phyloP scores from a whole-genome alignment of 2,329 filamentous ascomycete genomes.

The Niveomyces coronatus region DNA sequence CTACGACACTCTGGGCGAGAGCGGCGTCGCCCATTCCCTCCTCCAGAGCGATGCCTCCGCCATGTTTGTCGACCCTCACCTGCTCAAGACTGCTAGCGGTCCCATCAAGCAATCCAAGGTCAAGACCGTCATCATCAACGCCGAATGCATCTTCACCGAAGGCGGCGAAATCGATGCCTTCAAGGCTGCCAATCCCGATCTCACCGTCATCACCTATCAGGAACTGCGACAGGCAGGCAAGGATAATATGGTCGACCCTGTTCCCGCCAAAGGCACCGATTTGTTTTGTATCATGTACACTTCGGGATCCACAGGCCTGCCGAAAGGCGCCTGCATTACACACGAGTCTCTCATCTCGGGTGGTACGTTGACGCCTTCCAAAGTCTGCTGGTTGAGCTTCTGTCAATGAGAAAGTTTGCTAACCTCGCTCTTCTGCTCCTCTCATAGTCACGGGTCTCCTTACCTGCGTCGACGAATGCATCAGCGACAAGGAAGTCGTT shows the following conservation, averaged over 20 bases:
- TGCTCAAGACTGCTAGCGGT: conserved; percentile 50
- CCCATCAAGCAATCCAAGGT: conserved; percentile 48
- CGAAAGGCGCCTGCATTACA: conserved; percentile 78
- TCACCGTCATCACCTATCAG: conserved; percentile 43
- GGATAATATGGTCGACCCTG: conserved; percentile 59
- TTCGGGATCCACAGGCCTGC: conserved; percentile 78
- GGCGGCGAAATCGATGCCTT: conserved; percentile 43
- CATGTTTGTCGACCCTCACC: conserved; percentile 80
- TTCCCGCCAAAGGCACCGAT: conserved; percentile 63
- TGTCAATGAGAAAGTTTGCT: too few species aligned
- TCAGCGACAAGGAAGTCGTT: conserved; percentile 68
- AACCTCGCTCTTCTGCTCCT: too few species aligned
- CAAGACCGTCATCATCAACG: conserved; percentile 54
- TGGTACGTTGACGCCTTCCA: conserved; percentile 28
- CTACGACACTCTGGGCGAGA: conserved; percentile 83
- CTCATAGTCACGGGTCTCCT: conserved; percentile 63
- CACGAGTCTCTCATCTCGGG: conserved; percentile 74
- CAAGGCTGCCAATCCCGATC: conserved; percentile 42
- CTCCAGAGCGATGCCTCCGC: conserved; percentile 68
- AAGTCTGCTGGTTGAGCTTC: too few species aligned
- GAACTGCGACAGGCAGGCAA: conserved; percentile 49
- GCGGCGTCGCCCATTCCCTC: conserved; percentile 77
- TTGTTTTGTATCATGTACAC: conserved; percentile 81
- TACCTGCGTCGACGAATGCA: conserved; percentile 64
- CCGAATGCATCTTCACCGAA: conserved; percentile 41